Percentiles rank a stretch among this genome's conserved stretches.
Evolutionary conservation across 1,284 basidiomycete species (phyloP).

Genomic region (Apiotrichum porosum): DNA sequence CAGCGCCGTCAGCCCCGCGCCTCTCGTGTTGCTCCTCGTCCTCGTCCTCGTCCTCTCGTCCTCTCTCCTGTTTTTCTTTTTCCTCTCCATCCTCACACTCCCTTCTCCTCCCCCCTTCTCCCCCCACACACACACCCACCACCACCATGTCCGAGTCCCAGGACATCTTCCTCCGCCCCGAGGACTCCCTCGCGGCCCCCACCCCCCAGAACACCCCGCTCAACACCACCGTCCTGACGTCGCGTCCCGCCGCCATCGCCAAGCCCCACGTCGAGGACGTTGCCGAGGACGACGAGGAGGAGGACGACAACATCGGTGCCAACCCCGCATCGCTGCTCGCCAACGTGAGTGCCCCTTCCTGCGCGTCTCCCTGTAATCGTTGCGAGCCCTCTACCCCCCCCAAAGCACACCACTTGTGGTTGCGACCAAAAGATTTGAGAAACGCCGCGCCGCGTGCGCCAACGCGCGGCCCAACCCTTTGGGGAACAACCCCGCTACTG

Average conservation of each 20-base stretch:
- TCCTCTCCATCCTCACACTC: not conserved
- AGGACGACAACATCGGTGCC: conserved; percentile 52
- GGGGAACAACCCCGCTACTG: too few relatives aligned
- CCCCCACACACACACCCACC: not conserved
- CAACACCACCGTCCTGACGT: conserved; percentile 62
- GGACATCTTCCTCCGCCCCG: conserved; percentile 35
- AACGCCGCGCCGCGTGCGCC: too few relatives aligned
- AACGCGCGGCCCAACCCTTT: too few relatives aligned
- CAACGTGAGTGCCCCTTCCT: conserved; percentile 36
- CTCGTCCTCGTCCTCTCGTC: not conserved
- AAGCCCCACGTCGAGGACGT: conserved; percentile 67
- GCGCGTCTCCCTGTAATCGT: too few relatives aligned
- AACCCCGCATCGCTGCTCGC: conserved; percentile 48
- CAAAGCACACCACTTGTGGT: too few relatives aligned
- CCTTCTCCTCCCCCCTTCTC: not conserved
- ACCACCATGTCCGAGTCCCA: conserved; percentile 41
- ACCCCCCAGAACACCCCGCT: conserved; percentile 79
- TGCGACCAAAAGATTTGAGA: too few relatives aligned
- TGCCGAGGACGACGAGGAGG: conserved; percentile 54
- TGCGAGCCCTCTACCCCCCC: too few relatives aligned
- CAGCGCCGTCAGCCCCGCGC: too few relatives aligned
- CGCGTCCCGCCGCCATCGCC: conserved; percentile 57
- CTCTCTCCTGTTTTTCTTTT: not conserved
- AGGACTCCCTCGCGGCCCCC: conserved; percentile 54
- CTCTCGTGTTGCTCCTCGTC: too few relatives aligned